These are phyloP conservation scores for Anacardium occidentale DNA, from an alignment of 345 rosid genomes.

Conservation along the genomic window DNA sequence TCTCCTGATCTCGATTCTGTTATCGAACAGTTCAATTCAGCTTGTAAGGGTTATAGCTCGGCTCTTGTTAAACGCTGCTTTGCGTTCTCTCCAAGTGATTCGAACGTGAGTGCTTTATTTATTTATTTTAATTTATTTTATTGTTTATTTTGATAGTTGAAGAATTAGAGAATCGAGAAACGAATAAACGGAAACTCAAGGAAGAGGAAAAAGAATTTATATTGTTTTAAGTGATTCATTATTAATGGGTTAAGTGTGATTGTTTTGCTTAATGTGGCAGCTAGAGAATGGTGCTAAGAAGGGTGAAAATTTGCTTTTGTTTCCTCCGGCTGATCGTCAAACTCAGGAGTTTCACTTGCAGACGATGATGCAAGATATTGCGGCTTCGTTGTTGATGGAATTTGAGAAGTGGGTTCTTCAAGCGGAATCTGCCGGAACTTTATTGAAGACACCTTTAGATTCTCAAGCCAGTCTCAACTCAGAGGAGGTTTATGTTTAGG, in stretches of 20 bases:
- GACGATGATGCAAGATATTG: conserved; percentile 97
- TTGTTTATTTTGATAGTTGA: conserved; percentile 2
- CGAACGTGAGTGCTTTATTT: conserved; percentile 48
- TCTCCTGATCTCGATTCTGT: conserved; percentile 79
- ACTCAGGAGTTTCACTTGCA: conserved; percentile 89
- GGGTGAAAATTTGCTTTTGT: conserved; percentile 60
- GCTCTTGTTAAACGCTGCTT: conserved; percentile 88
- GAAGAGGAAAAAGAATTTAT: too few relatives aligned
- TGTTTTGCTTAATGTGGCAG: conserved; percentile 45
- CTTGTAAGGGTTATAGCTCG: conserved; percentile 63
- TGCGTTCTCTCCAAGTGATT: conserved; percentile 85
- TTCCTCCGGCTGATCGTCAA: conserved; percentile 87
- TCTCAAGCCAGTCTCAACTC: conserved; percentile 97
- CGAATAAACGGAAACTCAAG: not conserved
- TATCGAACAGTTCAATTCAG: conserved; percentile 50
- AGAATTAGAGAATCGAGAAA: not conserved
- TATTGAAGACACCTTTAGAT: conserved; percentile 94
- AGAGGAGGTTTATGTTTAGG: conserved; percentile 98
- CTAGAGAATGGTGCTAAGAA: conserved; percentile 74
- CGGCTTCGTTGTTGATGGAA: conserved; percentile 86
- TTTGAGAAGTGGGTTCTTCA: conserved; percentile 93
- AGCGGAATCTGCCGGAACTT: conserved; percentile 92
- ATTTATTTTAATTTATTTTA: not conserved
- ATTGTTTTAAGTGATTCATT: too few relatives aligned
- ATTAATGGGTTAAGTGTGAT: not conserved